A percentile compares a stretch with the other conserved stretches of the same genome.
These are phyloP conservation scores for Dissophora ornata DNA, from an alignment of 192 early-diverging fungal species.

Conservation along the genomic window DNA sequence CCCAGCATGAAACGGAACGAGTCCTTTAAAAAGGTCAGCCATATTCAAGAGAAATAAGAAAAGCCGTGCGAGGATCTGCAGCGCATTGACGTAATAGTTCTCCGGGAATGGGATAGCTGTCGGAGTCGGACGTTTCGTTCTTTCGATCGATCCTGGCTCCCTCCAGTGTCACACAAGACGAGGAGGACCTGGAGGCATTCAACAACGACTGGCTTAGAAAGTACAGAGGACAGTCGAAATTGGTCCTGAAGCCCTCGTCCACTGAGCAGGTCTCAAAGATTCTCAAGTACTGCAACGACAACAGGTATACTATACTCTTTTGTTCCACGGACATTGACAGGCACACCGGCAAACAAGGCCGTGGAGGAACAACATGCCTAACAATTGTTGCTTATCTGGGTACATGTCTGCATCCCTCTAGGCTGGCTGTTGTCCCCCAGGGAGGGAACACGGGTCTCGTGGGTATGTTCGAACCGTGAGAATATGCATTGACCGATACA, in stretches of 20 bases:
- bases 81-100: too few relatives aligned
- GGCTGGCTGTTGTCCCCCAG: constrained; percentile 94
- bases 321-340: background rate
- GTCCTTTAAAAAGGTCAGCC: constrained; percentile 59
- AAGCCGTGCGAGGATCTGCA: too few relatives aligned
- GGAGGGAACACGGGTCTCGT: constrained; percentile 99
- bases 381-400: too few relatives aligned
- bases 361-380: too few relatives aligned
- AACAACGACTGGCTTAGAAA: constrained; percentile 97
- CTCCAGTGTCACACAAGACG: constrained; percentile 56
- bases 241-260: constrained; percentile 90
- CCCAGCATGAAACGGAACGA: constrained; percentile 53
- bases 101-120: constrained; percentile 46
- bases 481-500: too few relatives aligned
- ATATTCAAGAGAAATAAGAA: too few relatives aligned
- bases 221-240: constrained; percentile 83
- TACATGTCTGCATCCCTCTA: too few relatives aligned
- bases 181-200: constrained; percentile 73
- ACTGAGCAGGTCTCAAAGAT: constrained; percentile 86
- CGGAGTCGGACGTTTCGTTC: constrained; percentile 66
- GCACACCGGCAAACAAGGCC: background rate
- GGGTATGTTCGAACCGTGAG: too few relatives aligned
- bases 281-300: constrained; percentile 87
- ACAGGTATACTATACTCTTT: constrained; percentile 48
- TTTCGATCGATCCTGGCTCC: constrained; percentile 67